Evolutionary conservation across 805 yeast species (phyloP).

Genomic region (Suhomyces faveliae): DNA sequence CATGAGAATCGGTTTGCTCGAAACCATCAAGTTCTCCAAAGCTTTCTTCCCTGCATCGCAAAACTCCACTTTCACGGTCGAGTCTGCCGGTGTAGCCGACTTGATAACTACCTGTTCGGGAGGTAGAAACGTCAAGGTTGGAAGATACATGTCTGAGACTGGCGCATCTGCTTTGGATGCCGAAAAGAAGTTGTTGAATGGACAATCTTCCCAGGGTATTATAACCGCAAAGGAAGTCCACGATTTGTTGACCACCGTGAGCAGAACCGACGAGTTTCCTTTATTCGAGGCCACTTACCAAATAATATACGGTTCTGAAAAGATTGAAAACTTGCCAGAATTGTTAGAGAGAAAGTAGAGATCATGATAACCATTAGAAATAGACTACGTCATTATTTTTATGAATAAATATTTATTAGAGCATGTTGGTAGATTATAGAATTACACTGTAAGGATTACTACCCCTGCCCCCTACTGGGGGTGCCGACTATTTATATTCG

Average conservation of each 20-base stretch:
- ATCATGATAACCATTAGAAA: too few relatives aligned
- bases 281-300: slow-evolving; percentile 47
- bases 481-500: too few relatives aligned
- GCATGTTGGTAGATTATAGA: too few relatives aligned
- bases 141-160: slow-evolving; percentile 45
- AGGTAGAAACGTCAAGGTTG: slow-evolving; percentile 48
- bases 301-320: slow-evolving; percentile 40
- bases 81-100: slow-evolving; percentile 49
- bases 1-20: slow-evolving; percentile 46
- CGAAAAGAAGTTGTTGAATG: slow-evolving; percentile 44
- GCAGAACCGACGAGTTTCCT: slow-evolving; percentile 38
- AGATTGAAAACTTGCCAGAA: slow-evolving; percentile 41
- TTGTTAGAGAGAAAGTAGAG: slow-evolving; percentile 31
- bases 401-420: too few relatives aligned
- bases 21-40: slow-evolving; percentile 41
- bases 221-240: slow-evolving; percentile 48
- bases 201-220: slow-evolving; percentile 48
- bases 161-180: slow-evolving; percentile 42
- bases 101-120: slow-evolving; percentile 48
- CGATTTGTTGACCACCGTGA: slow-evolving; percentile 39
- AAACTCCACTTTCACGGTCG: slow-evolving; percentile 41
- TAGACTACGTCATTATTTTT: too few relatives aligned
- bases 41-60: slow-evolving; percentile 36
- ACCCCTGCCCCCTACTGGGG: too few relatives aligned
- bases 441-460: too few relatives aligned